Percentiles rank a stretch among this genome's conserved stretches.
Evolutionary conservation across 495 filamentous ascomycete species (phyloP).

Genomic region (Hamigera avellanea): DNA sequence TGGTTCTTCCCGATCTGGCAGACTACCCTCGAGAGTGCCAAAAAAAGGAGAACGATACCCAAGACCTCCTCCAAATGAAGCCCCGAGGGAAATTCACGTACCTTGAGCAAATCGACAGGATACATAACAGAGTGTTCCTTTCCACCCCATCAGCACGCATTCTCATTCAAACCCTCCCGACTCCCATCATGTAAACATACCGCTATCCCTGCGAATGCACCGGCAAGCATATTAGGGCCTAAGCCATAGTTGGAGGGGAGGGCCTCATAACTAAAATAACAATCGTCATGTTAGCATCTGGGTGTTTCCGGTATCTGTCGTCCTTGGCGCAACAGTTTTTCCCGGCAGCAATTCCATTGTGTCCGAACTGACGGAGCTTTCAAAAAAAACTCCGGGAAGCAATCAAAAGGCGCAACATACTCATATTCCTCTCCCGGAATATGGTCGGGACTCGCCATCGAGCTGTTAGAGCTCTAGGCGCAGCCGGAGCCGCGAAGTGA

Average conservation of each 20-base stretch:
- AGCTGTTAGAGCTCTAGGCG: constrained; percentile 27
- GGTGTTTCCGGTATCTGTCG: background rate
- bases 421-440: constrained; percentile 31
- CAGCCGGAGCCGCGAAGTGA: constrained; percentile 17
- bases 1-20: background rate
- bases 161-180: background rate
- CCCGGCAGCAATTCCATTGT: too few species aligned
- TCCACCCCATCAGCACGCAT: too few species aligned
- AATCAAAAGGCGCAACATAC: constrained; percentile 19
- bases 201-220: constrained; percentile 94
- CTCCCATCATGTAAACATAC: constrained; percentile 41
- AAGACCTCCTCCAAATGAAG: background rate
- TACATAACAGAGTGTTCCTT: constrained; percentile 95
- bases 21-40: too few species aligned
- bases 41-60: background rate
- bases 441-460: constrained; percentile 31
- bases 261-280: constrained; percentile 49
- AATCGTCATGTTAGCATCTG: constrained; percentile 4
- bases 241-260: constrained; percentile 60
- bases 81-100: constrained; percentile 30
- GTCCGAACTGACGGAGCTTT: background rate
- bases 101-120: constrained; percentile 95
- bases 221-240: constrained; percentile 73
- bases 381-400: background rate
- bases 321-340: too few species aligned